Evolutionary conservation across 139 green algal species (phyloP).

Genomic region (Marvania coccoides): DNA sequence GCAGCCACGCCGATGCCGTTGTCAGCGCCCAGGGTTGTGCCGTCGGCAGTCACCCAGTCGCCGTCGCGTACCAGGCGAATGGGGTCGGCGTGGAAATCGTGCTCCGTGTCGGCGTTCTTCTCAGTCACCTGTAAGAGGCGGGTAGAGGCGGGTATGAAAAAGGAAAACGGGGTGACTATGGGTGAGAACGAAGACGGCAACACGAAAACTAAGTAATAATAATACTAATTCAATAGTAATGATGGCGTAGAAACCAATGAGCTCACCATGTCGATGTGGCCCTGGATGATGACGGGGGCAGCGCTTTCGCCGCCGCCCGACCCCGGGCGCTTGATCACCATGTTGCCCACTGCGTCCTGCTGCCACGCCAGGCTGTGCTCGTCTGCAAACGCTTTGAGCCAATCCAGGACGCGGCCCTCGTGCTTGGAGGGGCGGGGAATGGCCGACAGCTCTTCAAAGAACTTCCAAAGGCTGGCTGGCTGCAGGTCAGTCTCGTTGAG

Average conservation of each 20-base stretch:
- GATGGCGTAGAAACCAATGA: slow-evolving; percentile 1
- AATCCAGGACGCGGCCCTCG: slow-evolving; percentile 55
- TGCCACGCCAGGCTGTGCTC: slow-evolving; percentile 35
- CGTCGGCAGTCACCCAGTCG: slow-evolving; percentile 58
- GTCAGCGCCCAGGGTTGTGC: slow-evolving; percentile 69
- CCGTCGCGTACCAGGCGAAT: slow-evolving; percentile 40
- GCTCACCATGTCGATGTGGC: slow-evolving; percentile 74
- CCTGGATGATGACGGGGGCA: slow-evolving; percentile 58
- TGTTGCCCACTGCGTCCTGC: slow-evolving; percentile 61
- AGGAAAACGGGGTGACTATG: neutral
- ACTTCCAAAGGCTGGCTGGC: slow-evolving; percentile 27
- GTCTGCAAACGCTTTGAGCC: slow-evolving; percentile 53
- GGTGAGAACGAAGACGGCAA: neutral
- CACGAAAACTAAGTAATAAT: too few relatives aligned
- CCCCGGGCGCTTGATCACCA: slow-evolving; percentile 56
- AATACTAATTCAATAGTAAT: slow-evolving; percentile 37
- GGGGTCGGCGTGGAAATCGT: slow-evolving; percentile 57
- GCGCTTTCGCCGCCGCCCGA: slow-evolving; percentile 49
- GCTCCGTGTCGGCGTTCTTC: slow-evolving; percentile 42
- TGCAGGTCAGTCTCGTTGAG: too few relatives aligned
- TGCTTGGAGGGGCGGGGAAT: slow-evolving; percentile 57
- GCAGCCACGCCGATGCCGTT: slow-evolving; percentile 63
- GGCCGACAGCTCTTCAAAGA: slow-evolving; percentile 30
- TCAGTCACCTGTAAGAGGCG: too few relatives aligned
- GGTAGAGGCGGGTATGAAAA: neutral